phyloP scores from a whole-genome alignment of 2,329 filamentous ascomycete genomes.

The Colletotrichum simmondsii region DNA sequence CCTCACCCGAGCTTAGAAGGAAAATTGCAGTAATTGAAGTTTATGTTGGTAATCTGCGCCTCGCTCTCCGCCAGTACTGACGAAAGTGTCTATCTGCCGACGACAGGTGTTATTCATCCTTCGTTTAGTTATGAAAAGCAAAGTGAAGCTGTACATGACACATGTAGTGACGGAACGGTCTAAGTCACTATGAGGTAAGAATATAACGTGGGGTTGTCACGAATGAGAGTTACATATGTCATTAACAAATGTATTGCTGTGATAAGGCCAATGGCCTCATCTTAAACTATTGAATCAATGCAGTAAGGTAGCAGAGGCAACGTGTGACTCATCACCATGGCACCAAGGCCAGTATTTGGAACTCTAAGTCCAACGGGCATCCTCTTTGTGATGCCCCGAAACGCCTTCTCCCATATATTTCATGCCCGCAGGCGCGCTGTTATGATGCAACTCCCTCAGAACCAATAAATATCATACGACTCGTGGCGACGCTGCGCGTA shows the following conservation, averaged over 20 bases:
- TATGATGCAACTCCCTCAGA: background rate
- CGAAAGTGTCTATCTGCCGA: background rate
- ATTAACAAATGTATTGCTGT: background rate
- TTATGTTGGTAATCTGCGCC: background rate
- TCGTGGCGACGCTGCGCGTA: background rate
- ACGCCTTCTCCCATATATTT: background rate
- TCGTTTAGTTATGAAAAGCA: no score
- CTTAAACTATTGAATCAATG: background rate
- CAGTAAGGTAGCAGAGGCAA: background rate
- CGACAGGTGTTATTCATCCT: no score
- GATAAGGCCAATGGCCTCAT: background rate
- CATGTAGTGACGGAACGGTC: no score
- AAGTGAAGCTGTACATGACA: no score
- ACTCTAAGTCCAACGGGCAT: background rate
- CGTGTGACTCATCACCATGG: background rate
- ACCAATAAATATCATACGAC: background rate
- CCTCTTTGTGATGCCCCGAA: slow-evolving; percentile 8
- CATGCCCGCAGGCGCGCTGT: background rate
- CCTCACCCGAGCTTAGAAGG: no score
- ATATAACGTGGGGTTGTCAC: no score
- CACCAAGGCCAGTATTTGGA: background rate
- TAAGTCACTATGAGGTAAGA: no score
- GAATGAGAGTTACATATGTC: background rate
- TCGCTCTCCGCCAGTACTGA: background rate
- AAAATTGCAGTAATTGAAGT: background rate